phyloP scores from a whole-genome alignment of 2,329 filamentous ascomycete genomes.

The Bertia moriformis region DNA sequence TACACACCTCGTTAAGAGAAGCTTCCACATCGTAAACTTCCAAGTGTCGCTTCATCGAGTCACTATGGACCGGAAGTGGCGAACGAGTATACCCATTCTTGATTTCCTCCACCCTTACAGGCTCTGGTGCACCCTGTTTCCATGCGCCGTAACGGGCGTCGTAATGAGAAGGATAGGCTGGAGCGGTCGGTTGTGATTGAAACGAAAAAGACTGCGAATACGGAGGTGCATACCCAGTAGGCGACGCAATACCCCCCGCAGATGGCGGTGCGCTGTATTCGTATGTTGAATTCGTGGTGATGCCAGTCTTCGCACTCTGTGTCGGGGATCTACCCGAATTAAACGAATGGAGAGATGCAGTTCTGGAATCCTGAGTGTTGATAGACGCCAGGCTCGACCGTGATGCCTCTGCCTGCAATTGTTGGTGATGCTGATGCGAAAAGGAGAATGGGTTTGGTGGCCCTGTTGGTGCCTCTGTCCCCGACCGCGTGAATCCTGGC shows the following conservation, averaged over 20 bases:
- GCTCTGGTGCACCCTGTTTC: constrained; percentile 11
- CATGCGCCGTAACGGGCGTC: constrained; percentile 13
- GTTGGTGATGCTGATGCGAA: constrained; percentile 8
- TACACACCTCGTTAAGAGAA: constrained; percentile 27
- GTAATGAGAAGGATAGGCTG: constrained; percentile 15
- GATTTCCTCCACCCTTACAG: constrained; percentile 16
- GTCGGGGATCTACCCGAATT: constrained; percentile 23
- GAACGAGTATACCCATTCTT: constrained; percentile 13
- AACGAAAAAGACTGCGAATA: constrained; percentile 14
- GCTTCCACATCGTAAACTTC: constrained; percentile 10
- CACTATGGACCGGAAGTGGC: constrained; percentile 14
- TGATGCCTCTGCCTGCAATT: constrained; percentile 15
- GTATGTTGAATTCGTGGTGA: constrained; percentile 18
- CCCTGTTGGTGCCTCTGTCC: background rate
- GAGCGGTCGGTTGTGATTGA: constrained; percentile 10
- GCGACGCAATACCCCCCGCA: constrained; percentile 19
- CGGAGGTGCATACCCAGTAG: constrained; percentile 16
- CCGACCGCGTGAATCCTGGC: background rate
- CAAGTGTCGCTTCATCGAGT: constrained; percentile 10
- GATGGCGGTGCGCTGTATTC: constrained; percentile 19
- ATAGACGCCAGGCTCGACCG: constrained; percentile 20
- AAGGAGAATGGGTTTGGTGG: background rate
- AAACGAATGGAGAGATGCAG: constrained; percentile 20
- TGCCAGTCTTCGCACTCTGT: constrained; percentile 19
- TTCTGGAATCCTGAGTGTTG: constrained; percentile 21